These are phyloP conservation scores for Acrodontium crateriforme DNA, from an alignment of 2,329 filamentous ascomycete genomes.

Conservation along the genomic window DNA sequence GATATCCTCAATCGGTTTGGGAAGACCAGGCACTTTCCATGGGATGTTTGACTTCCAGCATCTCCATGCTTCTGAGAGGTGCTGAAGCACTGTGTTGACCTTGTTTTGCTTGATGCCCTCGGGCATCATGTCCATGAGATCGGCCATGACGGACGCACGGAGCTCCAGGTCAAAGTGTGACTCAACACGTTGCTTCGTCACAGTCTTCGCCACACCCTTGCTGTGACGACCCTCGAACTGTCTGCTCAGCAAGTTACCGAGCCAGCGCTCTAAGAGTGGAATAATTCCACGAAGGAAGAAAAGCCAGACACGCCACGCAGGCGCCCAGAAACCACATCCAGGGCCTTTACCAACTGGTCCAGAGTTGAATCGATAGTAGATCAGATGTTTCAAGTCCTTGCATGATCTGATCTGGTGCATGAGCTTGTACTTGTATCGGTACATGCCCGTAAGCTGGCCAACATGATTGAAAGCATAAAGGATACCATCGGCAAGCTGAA, in stretches of 20 bases:
- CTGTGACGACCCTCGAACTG: conserved; percentile 98
- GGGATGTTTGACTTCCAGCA: conserved; percentile 99
- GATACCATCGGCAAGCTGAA: conserved; percentile 95
- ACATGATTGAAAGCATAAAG: conserved; percentile 99
- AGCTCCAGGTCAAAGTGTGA: conserved; percentile 97
- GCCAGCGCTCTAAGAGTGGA: conserved; percentile 88
- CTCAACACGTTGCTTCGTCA: conserved; percentile 97
- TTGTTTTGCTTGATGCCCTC: conserved; percentile 99
- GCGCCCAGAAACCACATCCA: conserved; percentile 97
- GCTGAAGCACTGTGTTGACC: conserved; percentile 92
- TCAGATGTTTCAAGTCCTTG: conserved; percentile 97
- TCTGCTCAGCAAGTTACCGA: conserved; percentile 88
- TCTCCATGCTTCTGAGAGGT: conserved; percentile 94
- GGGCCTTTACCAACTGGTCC: conserved; percentile 94
- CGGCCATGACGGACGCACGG: conserved; percentile 94
- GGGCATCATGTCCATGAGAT: conserved; percentile 99
- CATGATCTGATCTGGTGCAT: conserved; percentile 99
- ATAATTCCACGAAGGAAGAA: conserved; percentile 99
- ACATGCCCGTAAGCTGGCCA: conserved; percentile 96
- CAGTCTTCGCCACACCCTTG: conserved; percentile 97
- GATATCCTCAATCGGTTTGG: conserved; percentile 96
- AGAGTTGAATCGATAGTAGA: conserved; percentile 97
- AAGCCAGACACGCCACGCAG: conserved; percentile 95
- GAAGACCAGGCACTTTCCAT: conserved; percentile 95
- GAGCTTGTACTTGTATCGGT: conserved; percentile 99